Base-by-base conservation (phyloP, 768 basidiomycete species). In the Boletus patriciae region DNA sequence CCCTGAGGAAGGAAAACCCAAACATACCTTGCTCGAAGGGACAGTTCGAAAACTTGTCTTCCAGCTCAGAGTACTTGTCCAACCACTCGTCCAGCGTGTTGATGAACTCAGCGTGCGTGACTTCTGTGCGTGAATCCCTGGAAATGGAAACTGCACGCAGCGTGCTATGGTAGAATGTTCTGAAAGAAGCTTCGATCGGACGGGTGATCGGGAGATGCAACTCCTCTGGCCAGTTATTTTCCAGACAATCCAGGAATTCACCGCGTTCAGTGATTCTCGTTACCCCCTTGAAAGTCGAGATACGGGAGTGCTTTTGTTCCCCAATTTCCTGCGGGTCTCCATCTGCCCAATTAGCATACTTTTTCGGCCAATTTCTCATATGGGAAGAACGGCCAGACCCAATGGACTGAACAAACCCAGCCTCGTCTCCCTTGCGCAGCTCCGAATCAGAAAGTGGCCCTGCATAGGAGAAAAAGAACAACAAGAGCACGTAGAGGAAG, bases 381-480 rank as follows among this genome's bases (percentile, higher is more conserved):
- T 37, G 36, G 2, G 18, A 11, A 2, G 27, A 25, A 8, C 34
- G 34, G 3, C 44, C 25, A 5, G 44, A 36, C 11, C 36, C 44
- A 16, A 19, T 36, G 42, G 42, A 12, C 15, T 23, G 51, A 27
- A 37, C 18, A 19, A 52, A 52, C 13, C 52, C 43, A 2, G 6
- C 9, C 5, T 52, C 33, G 13, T 52, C 43, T 5, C 25, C 43
- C 2, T 45, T 8, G 7, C 19, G 9, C 19, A 53, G 18, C 8
- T 37, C 52, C 13, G 36, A 10, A 37, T 38, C 15, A 7, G 27
- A 38, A 9, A 46, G 36, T n/a, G 52, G 52, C 5, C 52, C 43
- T 29, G 36, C 36, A 2, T 53, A 53, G n/a, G 49, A 55, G 12
- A 55, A 55, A 36, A 55, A 44, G 34, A 52, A 55, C 1, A 51